Percentiles rank a stretch among this genome's conserved stretches.
Evolutionary conservation across 441 rosid genomes (phyloP).

Genomic region (Gossypium trilobum): DNA sequence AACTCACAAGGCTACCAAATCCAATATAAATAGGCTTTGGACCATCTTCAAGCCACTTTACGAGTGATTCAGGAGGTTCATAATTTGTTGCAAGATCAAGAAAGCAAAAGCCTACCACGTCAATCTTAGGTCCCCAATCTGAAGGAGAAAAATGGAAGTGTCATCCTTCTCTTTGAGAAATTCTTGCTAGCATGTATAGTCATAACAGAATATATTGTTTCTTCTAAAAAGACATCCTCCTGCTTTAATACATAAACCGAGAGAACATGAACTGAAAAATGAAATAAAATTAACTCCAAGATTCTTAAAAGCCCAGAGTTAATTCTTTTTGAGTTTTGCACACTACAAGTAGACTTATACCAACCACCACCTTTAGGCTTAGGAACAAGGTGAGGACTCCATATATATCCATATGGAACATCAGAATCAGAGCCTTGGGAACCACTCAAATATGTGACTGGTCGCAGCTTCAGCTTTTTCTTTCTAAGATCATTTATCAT

Average conservation of each 20-base stretch:
- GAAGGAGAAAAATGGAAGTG: slow-evolving; percentile 21
- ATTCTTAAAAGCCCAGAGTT: neutral
- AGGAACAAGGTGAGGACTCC: slow-evolving; percentile 99
- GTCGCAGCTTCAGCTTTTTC: slow-evolving; percentile 85
- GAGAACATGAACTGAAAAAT: neutral
- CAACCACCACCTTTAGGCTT: slow-evolving; percentile 80
- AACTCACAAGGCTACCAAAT: slow-evolving; percentile 92
- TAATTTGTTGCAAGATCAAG: slow-evolving; percentile 96
- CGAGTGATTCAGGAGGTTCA: slow-evolving; percentile 81
- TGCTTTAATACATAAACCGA: neutral
- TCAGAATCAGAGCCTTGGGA: slow-evolving; percentile 82
- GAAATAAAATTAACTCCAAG: neutral
- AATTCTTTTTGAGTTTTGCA: slow-evolving; percentile 1
- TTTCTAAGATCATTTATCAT: slow-evolving; percentile 92
- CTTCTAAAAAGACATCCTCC: neutral
- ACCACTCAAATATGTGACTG: slow-evolving; percentile 96
- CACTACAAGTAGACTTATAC: slow-evolving; percentile 9
- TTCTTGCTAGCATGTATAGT: neutral
- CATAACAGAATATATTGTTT: neutral
- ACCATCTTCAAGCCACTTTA: slow-evolving; percentile 87
- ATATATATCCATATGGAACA: slow-evolving; percentile 87
- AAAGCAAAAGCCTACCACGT: slow-evolving; percentile 95
- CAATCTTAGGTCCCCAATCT: slow-evolving; percentile 97
- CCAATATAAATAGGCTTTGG: slow-evolving; percentile 86
- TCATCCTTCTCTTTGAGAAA: slow-evolving; percentile 15